Conservation (phyloP, 768 basidiomycete species). For the Xerocomellus intermedius region DNA sequence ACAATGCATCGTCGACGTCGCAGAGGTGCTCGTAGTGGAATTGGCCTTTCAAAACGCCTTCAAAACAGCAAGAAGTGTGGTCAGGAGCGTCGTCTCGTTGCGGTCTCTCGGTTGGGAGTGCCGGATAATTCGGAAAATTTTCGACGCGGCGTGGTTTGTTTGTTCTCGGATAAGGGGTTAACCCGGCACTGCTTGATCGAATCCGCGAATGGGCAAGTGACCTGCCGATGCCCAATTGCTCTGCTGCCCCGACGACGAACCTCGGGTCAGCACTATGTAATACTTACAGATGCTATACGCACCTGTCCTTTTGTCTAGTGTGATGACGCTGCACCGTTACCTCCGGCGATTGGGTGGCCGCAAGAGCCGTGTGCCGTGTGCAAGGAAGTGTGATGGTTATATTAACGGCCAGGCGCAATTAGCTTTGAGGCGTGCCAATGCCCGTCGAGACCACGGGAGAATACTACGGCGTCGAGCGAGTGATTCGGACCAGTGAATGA, state of each 20-base stretch:
- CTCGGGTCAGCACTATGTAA: constrained; percentile 1
- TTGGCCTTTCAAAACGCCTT: constrained; percentile 11
- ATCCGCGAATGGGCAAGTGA: constrained; percentile 7
- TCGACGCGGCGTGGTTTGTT: constrained; percentile 29
- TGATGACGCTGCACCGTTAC: not conserved
- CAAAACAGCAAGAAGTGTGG: constrained; percentile 6
- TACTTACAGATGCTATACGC: constrained; percentile 4
- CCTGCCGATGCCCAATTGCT: constrained; percentile 1
- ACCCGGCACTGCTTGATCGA: constrained; percentile 25
- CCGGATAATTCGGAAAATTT: constrained; percentile 14
- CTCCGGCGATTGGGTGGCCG: constrained; percentile 27
- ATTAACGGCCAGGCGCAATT: constrained; percentile 20
- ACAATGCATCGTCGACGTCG: constrained; percentile 22
- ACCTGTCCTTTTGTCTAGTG: constrained; percentile 7
- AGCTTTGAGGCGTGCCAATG: constrained; percentile 8
- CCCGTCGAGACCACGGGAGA: not conserved
- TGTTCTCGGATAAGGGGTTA: constrained; percentile 31
- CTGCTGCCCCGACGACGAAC: not conserved
- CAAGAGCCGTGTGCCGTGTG: constrained; percentile 14
- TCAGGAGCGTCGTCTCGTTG: not conserved
- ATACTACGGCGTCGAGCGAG: not conserved
- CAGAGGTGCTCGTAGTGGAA: constrained; percentile 18
- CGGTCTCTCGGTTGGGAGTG: not conserved
- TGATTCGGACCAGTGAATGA: not conserved
- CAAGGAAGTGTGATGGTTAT: constrained; percentile 18